Evolutionary conservation across 2,329 filamentous ascomycete species (phyloP), one percentile per base, ranked within the genome.

Genomic region (Pseudogymnoascus sp.): DNA sequence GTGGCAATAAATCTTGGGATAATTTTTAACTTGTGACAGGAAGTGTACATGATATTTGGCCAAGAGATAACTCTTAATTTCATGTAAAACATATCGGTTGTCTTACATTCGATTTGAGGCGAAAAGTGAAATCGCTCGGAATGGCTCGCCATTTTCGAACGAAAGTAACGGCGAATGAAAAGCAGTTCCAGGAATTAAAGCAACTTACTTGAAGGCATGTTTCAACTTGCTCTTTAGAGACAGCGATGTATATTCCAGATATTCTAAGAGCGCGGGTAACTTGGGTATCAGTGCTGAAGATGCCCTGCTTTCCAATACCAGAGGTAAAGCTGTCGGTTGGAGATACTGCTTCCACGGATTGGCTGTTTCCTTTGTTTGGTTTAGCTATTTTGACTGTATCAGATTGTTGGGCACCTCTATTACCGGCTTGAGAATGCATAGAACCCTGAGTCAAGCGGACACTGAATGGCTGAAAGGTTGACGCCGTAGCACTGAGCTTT

Each of bases 401-500:
- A 61, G 12, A n/a, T 12, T 33, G 60, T 25, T 39, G 19, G 33
- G 9, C 19, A 60, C 14, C 11, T 39, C 8, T 61, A 61, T 59
- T 59, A 38, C 28, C 39, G 12, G 49, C 9, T 52, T 49, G 41
- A 33, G 36, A 30, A 41, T 16, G 25, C 16, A 23, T 22, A 28
- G 61, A 11, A 11, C 52, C 38, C 2, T 61, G 19, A 25, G 22
- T 62, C 60, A 63, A 16, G 9, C 60, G 66, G 33, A 66, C 30
- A 22, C 45, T 60, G 33, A 79, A 74, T 5, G 87, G 87, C 14
- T 79, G 82, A 67, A 90, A 90, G 1, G 79, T 71, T 1, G 82
- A 83, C 1, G 86, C 86, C 5, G 82, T 87, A 1, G 87, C 84
- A 3, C 86, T 89, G 22, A 90, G 75, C 66, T 83, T 81, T 63